Base-by-base conservation (phyloP, 2,329 filamentous ascomycete genomes). In the Cercospora zeina region DNA sequence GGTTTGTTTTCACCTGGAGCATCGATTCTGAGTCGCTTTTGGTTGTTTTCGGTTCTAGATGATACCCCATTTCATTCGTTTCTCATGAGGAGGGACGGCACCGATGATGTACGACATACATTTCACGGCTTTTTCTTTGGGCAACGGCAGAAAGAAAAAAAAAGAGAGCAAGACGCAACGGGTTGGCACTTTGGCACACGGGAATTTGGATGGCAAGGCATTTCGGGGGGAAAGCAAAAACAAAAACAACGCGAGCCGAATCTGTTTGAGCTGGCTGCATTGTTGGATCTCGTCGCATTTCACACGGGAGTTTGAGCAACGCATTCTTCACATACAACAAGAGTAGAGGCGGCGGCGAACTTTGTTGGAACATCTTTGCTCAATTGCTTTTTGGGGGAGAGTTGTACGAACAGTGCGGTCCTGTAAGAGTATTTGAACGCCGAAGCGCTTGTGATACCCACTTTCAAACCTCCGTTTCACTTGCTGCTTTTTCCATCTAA, bases 31-130 rank as follows among this genome's bases (percentile, higher is more conserved):
- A 47, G 27, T 50, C 45, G 24, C 54, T 51, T 13, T 50, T 13
- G 34, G 16, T 58, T n/a, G n/a, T n/a, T n/a, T n/a, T 60, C 36
- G 49, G 37, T 45, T 51, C 37, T 39, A 31, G 51, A 57, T 49
- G 51, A 63, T 60, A 63, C 61, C 59, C 57, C 51, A 57, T 55
- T 55, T 37, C 61, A 53, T 57, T 60, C 57, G 57, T 42, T 63
- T 62, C 53, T 53, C 30, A 53, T n/a, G 49, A 53, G 49, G 30
- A 27, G 24, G 31, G 30, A 27, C 49, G 31, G 31, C 33, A 3
- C 47, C 33, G 42, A 56, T 21, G 45, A 34, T 60, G 39, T 6
- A 53, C 57, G 57, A 51, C 27, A 50, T 47, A 36, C 14, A 27
- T 54, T 36, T 24, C 30, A 39, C 13, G 30, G 16, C 7, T 21